Evolutionary conservation across 1,284 basidiomycete species (phyloP), one percentile per base, ranked within the genome.

Genomic region (Meira nashicola): DNA sequence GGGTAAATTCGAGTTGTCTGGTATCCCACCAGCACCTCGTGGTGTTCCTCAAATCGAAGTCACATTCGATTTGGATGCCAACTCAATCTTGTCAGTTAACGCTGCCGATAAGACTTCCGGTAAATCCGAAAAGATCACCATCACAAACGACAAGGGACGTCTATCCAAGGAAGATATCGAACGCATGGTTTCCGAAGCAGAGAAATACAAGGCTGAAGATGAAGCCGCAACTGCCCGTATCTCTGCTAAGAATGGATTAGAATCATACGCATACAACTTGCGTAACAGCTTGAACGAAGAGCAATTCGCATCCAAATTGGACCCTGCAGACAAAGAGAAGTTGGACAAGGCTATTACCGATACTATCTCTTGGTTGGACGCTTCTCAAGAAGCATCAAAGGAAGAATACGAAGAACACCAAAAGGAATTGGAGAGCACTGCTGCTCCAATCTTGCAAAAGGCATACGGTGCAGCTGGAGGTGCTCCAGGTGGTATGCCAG

Each of bases 31-130:
- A 41, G 92, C 93, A 51, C 94, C 94, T 67, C 92, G 94, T 83
- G 94, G 94, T 85, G 92, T 96, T 73, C 92, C 94, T 77, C 93
- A 97, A 80, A 86, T 97, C 76, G 93, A 95, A 82, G 92, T 96
- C 80, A 94, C 92, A 63, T 98, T 98, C 83, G 94, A 98, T 77
- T 92, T 98, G 66, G 94, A 97, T 78, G 93, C 94, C 79, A 96
- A 96, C 83, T 91, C 90, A 84, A 95, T 96, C 80, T 81, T 97
- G 74, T 96, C 95, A 82, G 94, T 97, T 75, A 91, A 89, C 51
- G 93, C 94, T 40, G 84, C 89, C 60, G 94, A 97, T 83, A 97
- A 96, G 86, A 93, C 92, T 37, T 95, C 94, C 68, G 94, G 95
- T 77, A 96, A 96, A 82, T 90, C 89, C 59, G 90, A 89, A 82